Conservation (phyloP, 805 yeast genomes). For the Cyberlindnera mycetangii region DNA sequence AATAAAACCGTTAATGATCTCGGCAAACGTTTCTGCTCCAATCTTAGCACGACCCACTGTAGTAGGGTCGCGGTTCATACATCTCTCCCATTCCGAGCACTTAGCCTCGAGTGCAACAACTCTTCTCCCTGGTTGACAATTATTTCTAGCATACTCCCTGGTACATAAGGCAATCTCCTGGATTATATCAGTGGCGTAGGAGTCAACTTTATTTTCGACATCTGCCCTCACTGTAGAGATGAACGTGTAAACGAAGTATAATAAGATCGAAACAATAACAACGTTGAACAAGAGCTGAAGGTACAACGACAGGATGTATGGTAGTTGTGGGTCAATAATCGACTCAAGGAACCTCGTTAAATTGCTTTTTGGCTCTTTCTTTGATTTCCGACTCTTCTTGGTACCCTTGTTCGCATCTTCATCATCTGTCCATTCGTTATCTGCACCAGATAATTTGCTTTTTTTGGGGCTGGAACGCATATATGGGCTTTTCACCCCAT, state of each 20-base stretch:
- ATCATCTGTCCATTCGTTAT: conserved; percentile 24
- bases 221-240: conserved; percentile 60
- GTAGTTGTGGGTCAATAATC: conserved; percentile 44
- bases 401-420: conserved; percentile 10
- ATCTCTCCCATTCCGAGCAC: conserved; percentile 74
- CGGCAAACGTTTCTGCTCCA: conserved; percentile 82
- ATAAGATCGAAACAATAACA: conserved; percentile 45
- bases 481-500: conserved; percentile 22
- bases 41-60: conserved; percentile 63
- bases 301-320: conserved; percentile 58
- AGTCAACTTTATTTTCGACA: conserved; percentile 65
- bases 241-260: conserved; percentile 50
- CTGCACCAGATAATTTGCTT: neutral
- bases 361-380: conserved; percentile 8
- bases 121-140: conserved; percentile 60
- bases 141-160: conserved; percentile 64
- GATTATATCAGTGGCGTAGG: conserved; percentile 54
- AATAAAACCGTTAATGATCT: conserved; percentile 72
- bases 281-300: conserved; percentile 62
- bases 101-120: conserved; percentile 72
- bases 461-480: conserved; percentile 17
- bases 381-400: conserved; percentile 7
- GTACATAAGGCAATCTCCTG: conserved; percentile 69
- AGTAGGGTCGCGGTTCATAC: conserved; percentile 79
- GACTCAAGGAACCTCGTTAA: conserved; percentile 16